A percentile compares a stretch with the other conserved stretches of the same genome.
Evolutionary conservation across 2,329 filamentous ascomycete genomes (phyloP).

Genomic region (Calonectria hongkongensis): DNA sequence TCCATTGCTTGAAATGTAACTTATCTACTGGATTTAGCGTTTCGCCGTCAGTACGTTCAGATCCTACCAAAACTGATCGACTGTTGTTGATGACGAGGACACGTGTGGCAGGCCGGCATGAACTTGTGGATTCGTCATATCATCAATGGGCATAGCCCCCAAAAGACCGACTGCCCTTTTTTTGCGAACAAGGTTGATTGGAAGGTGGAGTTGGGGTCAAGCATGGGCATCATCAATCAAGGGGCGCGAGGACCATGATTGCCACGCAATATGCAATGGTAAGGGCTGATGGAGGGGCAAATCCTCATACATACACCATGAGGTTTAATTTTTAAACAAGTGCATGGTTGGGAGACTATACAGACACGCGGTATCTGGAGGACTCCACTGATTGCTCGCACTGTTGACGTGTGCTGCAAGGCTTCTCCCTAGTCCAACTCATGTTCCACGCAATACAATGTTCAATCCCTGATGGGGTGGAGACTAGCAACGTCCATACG

Average conservation of each 20-base stretch:
- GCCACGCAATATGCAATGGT: constrained; percentile 19
- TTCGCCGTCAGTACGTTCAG: constrained; percentile 22
- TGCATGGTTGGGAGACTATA: constrained; percentile 5
- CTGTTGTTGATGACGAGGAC: constrained; percentile 32
- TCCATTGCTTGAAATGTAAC: constrained; percentile 27
- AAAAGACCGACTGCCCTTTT: constrained; percentile 1
- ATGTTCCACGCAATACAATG: constrained; percentile 38
- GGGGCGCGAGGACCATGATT: constrained; percentile 22
- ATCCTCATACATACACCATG: constrained; percentile 4
- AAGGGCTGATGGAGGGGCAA: constrained; percentile 16
- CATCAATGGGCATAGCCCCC: constrained; percentile 8
- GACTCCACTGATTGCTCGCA: constrained; percentile 23
- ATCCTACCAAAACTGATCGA: constrained; percentile 18
- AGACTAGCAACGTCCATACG: constrained; percentile 42
- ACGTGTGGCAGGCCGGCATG: constrained; percentile 25
- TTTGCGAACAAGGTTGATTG: constrained; percentile 17
- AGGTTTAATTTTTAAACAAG: constrained; percentile 11
- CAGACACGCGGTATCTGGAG: constrained; percentile 16
- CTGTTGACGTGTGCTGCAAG: constrained; percentile 38
- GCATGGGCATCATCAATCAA: constrained; percentile 17
- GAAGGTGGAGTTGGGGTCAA: constrained; percentile 12
- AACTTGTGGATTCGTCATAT: constrained; percentile 19
- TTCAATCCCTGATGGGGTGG: constrained; percentile 42
- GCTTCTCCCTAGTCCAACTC: constrained; percentile 10
- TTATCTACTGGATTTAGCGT: constrained; percentile 25